Evolutionary conservation across 768 basidiomycete species (phyloP).

Genomic region (Flagelloscypha sp.): DNA sequence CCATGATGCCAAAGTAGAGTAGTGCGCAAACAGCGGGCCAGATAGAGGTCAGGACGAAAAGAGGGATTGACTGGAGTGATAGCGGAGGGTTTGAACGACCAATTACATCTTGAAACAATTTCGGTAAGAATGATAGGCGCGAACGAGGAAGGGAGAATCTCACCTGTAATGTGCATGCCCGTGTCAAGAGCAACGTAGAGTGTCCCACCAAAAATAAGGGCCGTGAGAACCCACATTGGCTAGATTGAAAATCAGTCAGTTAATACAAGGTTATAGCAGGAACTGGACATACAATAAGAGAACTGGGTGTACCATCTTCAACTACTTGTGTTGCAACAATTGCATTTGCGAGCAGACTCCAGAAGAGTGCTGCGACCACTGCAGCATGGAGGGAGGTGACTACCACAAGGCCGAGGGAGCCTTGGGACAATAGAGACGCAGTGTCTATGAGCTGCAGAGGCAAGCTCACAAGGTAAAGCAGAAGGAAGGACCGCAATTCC

Average conservation of each 20-base stretch:
- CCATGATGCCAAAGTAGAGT: slow-evolving; percentile 67
- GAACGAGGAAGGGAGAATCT: no score
- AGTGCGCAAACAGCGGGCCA: slow-evolving; percentile 72
- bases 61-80: slow-evolving; percentile 53
- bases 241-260: slow-evolving; percentile 17
- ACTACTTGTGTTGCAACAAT: slow-evolving; percentile 83
- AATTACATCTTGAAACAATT: no score
- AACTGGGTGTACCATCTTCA: slow-evolving; percentile 78
- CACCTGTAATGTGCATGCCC: slow-evolving; percentile 60
- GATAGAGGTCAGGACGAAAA: slow-evolving; percentile 75
- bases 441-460: slow-evolving; percentile 77
- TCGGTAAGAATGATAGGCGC: no score
- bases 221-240: slow-evolving; percentile 54
- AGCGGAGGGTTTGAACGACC: slow-evolving; percentile 51
- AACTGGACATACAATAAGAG: slow-evolving; percentile 56
- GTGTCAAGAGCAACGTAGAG: slow-evolving; percentile 83
- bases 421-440: slow-evolving; percentile 73
- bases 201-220: slow-evolving; percentile 61
- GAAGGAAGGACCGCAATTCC: slow-evolving; percentile 62
- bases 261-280: slow-evolving; percentile 4
- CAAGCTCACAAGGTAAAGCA: slow-evolving; percentile 61
- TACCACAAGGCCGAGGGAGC: slow-evolving; percentile 57
- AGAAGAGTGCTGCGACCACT: slow-evolving; percentile 68
- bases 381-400: slow-evolving; percentile 76
- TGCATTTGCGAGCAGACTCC: slow-evolving; percentile 68